These are phyloP conservation scores for Thelonectria discophora DNA, from an alignment of 2,329 filamentous ascomycete genomes.

Conservation along the genomic window DNA sequence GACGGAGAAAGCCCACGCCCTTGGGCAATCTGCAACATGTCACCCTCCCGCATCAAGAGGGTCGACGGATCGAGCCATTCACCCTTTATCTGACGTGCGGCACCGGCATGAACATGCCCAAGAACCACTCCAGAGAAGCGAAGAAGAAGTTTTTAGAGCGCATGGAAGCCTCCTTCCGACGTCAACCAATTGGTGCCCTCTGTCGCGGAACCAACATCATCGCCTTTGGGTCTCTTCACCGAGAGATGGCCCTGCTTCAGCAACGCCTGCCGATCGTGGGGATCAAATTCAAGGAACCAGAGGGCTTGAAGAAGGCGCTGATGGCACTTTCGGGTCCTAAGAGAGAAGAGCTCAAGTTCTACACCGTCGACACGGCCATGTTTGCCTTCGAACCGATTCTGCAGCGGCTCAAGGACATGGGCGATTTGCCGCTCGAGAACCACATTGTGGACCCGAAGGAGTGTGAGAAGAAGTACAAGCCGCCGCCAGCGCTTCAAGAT, in stretches of 20 bases:
- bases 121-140: slow-evolving; percentile 34
- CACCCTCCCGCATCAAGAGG: slow-evolving; percentile 49
- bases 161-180: slow-evolving; percentile 61
- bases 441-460: slow-evolving; percentile 55
- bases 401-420: slow-evolving; percentile 63
- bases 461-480: slow-evolving; percentile 17
- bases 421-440: slow-evolving; percentile 63
- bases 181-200: slow-evolving; percentile 70
- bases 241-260: slow-evolving; percentile 58
- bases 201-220: slow-evolving; percentile 60
- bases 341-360: slow-evolving; percentile 52
- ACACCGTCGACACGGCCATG: slow-evolving; percentile 70
- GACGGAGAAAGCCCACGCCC: slow-evolving; percentile 51
- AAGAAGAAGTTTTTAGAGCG: slow-evolving; percentile 58
- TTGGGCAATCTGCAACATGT: slow-evolving; percentile 52
- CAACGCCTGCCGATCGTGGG: slow-evolving; percentile 56
- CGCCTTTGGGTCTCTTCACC: slow-evolving; percentile 67
- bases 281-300: slow-evolving; percentile 60
- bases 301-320: slow-evolving; percentile 58
- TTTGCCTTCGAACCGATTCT: slow-evolving; percentile 77
- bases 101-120: slow-evolving; percentile 58
- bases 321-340: slow-evolving; percentile 48
- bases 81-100: slow-evolving; percentile 52
- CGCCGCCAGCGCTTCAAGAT: slow-evolving; percentile 10
- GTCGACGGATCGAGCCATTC: slow-evolving; percentile 43